phyloP scores from a whole-genome alignment of 371 early-diverging fungal species.

The Haplosporangium sp. region DNA sequence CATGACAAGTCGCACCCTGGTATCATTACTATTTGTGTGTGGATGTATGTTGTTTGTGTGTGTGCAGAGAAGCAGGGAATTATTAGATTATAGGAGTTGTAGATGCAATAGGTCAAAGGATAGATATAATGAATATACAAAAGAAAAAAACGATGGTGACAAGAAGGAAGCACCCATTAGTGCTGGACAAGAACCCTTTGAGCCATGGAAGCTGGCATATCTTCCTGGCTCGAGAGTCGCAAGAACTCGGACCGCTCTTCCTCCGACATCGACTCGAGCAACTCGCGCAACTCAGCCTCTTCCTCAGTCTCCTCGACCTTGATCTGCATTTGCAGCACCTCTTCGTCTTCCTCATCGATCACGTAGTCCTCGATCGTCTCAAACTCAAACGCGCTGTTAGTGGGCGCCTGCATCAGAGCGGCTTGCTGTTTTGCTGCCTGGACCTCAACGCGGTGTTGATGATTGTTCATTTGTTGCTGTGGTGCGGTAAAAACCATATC shows the following conservation, averaged over 20 bases:
- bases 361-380: slow-evolving; percentile 17
- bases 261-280: slow-evolving; percentile 40
- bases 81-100: no score
- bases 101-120: not conserved
- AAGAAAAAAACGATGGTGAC: no score
- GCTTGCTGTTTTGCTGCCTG: not conserved
- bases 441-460: slow-evolving; percentile 11
- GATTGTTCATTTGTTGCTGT: slow-evolving; percentile 34
- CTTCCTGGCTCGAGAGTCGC: slow-evolving; percentile 28
- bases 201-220: slow-evolving; percentile 1
- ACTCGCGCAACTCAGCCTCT: slow-evolving; percentile 36
- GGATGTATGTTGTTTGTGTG: no score
- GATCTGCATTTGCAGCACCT: not conserved
- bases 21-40: no score
- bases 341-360: slow-evolving; percentile 13
- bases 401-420: not conserved
- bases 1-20: no score
- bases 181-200: slow-evolving; percentile 7
- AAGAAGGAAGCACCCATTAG: not conserved
- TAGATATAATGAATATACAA: not conserved
- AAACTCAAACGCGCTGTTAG: slow-evolving; percentile 16
- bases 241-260: slow-evolving; percentile 43
- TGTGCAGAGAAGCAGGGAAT: no score
- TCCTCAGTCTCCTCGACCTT: slow-evolving; percentile 29
- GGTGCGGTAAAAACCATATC: slow-evolving; percentile 19